Conservation (phyloP, 2,329 filamentous ascomycete genomes). For the Aureobasidium subglaciale region DNA sequence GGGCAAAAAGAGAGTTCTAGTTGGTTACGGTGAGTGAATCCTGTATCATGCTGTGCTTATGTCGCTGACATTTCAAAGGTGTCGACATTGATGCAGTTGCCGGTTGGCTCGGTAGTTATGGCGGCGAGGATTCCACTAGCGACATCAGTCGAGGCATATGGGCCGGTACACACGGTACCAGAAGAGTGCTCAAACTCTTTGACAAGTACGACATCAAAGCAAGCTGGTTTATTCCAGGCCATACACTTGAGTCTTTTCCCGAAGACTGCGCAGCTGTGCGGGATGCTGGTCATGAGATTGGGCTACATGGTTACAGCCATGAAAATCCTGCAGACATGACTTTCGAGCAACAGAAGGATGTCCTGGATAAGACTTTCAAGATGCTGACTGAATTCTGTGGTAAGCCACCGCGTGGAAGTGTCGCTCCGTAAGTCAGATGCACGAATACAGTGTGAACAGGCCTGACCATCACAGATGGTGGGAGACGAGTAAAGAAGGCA, state of each 20-base stretch:
- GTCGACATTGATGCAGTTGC: slow-evolving; percentile 66
- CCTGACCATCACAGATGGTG: slow-evolving; percentile 44
- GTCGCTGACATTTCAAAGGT: neutral
- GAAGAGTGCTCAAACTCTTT: slow-evolving; percentile 62
- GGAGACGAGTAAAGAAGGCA: slow-evolving; percentile 63
- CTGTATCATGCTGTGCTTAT: neutral
- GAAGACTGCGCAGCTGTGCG: slow-evolving; percentile 56
- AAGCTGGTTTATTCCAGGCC: slow-evolving; percentile 59
- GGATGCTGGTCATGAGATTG: slow-evolving; percentile 59
- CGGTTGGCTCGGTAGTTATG: slow-evolving; percentile 69
- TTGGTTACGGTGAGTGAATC: slow-evolving; percentile 25
- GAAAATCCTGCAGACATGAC: slow-evolving; percentile 68
- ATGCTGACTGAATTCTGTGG: slow-evolving; percentile 64
- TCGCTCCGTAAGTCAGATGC: slow-evolving; percentile 47
- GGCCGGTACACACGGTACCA: slow-evolving; percentile 60
- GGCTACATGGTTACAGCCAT: slow-evolving; percentile 66
- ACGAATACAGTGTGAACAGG: too few relatives aligned
- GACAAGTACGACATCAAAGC: slow-evolving; percentile 66
- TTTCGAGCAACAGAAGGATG: slow-evolving; percentile 65
- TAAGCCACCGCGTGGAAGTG: slow-evolving; percentile 63
- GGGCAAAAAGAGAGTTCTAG: slow-evolving; percentile 22
- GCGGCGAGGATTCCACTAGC: slow-evolving; percentile 59
- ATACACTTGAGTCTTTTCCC: slow-evolving; percentile 59
- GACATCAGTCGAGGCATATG: slow-evolving; percentile 54
- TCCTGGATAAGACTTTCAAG: slow-evolving; percentile 66